Conservation (phyloP, 306 rosid genomes). For the Geum urbanum region DNA sequence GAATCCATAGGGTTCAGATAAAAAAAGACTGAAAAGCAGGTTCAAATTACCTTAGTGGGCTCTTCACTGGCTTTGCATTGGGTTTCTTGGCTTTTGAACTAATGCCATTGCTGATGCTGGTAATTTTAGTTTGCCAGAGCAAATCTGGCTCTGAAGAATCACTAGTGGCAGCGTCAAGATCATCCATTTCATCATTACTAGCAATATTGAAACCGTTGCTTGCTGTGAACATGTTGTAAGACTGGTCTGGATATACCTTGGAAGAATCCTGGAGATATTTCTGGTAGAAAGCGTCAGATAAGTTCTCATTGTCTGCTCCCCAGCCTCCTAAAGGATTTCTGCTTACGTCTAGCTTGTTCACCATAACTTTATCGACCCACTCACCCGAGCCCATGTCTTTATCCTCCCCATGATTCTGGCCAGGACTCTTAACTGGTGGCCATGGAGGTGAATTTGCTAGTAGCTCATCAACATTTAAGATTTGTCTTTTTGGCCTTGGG, state of each 20-base stretch:
- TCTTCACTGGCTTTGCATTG: slow-evolving; percentile 41
- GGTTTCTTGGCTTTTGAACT: slow-evolving; percentile 49
- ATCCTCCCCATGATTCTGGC: slow-evolving; percentile 60
- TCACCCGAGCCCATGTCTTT: slow-evolving; percentile 63
- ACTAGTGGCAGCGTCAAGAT: slow-evolving; percentile 86
- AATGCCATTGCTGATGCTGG: slow-evolving; percentile 45
- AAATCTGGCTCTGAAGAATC: slow-evolving; percentile 93
- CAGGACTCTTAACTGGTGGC: slow-evolving; percentile 72
- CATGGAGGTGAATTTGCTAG: slow-evolving; percentile 78
- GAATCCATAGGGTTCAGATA: neutral
- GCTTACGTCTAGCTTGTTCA: slow-evolving; percentile 74
- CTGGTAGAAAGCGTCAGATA: slow-evolving; percentile 68
- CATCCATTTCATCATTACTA: slow-evolving; percentile 71
- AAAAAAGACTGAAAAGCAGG: neutral
- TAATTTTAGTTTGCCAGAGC: slow-evolving; percentile 79
- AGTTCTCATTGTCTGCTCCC: slow-evolving; percentile 64
- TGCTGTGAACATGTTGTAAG: slow-evolving; percentile 60
- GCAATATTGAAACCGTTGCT: slow-evolving; percentile 49
- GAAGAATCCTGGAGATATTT: slow-evolving; percentile 83
- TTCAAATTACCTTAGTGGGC: slow-evolving; percentile 69
- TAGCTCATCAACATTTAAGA: slow-evolving; percentile 83
- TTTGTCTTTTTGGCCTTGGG: slow-evolving; percentile 53
- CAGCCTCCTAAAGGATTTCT: slow-evolving; percentile 61
- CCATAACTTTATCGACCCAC: slow-evolving; percentile 99
- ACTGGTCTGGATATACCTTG: slow-evolving; percentile 52